A percentile compares a stretch with the other conserved stretches of the same genome.
phyloP scores from a whole-genome alignment of 441 rosid species.

The Corymbia calophylla region DNA sequence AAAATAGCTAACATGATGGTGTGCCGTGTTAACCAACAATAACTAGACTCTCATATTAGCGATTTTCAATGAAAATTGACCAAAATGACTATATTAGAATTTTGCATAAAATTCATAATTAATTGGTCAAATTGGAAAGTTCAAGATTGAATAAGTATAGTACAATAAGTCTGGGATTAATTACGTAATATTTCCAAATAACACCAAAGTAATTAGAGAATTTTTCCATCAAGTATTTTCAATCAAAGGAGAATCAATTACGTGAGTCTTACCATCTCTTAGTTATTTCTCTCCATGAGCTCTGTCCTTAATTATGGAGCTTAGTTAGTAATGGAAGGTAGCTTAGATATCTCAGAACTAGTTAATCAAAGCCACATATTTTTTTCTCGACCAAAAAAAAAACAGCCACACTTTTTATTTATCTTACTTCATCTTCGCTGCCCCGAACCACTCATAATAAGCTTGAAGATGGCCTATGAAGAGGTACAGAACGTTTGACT shows the following conservation, averaged over 20 bases:
- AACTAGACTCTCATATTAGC: accelerated
- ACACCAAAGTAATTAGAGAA: background rate
- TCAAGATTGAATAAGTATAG: accelerated
- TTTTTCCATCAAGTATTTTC: background rate
- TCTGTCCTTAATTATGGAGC: background rate
- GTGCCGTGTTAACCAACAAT: accelerated
- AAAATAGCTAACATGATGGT: accelerated
- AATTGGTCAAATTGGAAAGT: background rate
- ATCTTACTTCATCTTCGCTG: background rate
- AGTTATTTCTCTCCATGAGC: background rate
- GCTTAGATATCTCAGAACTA: background rate
- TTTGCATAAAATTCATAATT: background rate
- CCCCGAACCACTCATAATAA: background rate
- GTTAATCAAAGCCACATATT: background rate
- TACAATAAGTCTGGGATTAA: background rate
- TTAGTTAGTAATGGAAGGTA: background rate
- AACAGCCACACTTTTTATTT: background rate
- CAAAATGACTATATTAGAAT: background rate
- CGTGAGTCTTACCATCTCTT: background rate
- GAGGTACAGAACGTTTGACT: background rate
- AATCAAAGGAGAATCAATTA: background rate
- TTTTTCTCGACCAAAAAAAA: background rate
- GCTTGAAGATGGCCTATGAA: background rate
- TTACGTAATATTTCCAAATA: accelerated
- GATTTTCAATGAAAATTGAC: background rate